Evolutionary conservation across 306 rosid genomes (phyloP), one percentile per base, ranked within the genome.

Genomic region (Boehmeria nivea): DNA sequence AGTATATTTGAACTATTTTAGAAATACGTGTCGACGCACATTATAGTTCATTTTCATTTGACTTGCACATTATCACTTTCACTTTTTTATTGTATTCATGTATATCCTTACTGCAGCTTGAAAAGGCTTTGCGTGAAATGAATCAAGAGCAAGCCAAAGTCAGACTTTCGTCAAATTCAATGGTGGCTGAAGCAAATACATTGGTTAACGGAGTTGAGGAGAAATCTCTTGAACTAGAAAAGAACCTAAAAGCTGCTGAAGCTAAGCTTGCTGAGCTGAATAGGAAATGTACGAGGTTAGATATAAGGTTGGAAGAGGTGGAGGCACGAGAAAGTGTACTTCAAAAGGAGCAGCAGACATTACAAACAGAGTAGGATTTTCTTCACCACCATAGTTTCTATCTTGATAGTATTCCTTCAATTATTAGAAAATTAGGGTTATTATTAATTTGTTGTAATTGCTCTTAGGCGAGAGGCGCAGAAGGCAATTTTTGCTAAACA

Each of bases 261-360:
- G 93, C 84, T 43, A 82, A 72, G 80, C 89, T 87, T 27, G 81
- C 81, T 42, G 89, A 82, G 86, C 84, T 72, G 22, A 81, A 81
- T 61, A 68, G 78, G 57, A 87, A 81, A 72, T 81, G 73, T 60
- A 57, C 82, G 28, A 95, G 78, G 78, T 71, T 91, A 66, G 89
- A 82, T 54, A 71, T 76, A 77, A 87, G 79, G 66, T 69, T 87
- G 82, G 75, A 75, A 73, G 87, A 85, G 79, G 67, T 85, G 66
- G 89, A 87, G 71, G 75, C 77, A 66, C 81, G 76, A 25, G 93
- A 85, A 73, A 83, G 69, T 60, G 65, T 83, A 61, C 75, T 91
- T 61, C 79, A 39, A 40, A 83, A 78, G 74, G 96, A 87, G 78
- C 81, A 76, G 24, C 59, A 75, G 37, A 78, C 96, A 12, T 62